Evolutionary conservation across 352 stramenopile species (phyloP).

Genomic region (Phytophthora melonis): DNA sequence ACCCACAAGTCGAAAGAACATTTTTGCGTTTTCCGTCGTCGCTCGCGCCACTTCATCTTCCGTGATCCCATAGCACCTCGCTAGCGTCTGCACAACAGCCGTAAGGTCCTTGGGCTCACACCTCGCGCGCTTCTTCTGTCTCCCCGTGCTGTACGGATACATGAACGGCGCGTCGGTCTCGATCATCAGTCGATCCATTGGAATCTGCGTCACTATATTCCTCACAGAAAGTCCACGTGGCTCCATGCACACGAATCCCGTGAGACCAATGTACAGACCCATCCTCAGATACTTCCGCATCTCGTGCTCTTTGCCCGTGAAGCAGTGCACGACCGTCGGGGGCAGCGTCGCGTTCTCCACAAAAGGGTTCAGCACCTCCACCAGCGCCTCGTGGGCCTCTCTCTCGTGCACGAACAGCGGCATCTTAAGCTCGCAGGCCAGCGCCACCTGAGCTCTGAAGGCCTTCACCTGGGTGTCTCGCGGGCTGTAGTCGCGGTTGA

Average conservation of each 20-base stretch:
- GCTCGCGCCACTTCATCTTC: constrained; percentile 48
- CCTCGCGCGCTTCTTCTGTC: constrained; percentile 40
- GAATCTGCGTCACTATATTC: constrained; percentile 50
- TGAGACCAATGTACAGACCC: constrained; percentile 82
- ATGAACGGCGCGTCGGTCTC: constrained; percentile 86
- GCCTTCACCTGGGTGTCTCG: constrained; percentile 90
- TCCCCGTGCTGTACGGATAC: constrained; percentile 59
- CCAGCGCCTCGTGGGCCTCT: constrained; percentile 64
- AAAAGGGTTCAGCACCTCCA: constrained; percentile 64
- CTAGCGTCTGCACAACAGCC: constrained; percentile 67
- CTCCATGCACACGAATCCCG: constrained; percentile 77
- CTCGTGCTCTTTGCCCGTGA: constrained; percentile 66
- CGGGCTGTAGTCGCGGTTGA: constrained; percentile 95
- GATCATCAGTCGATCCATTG: constrained; percentile 68
- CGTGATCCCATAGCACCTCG: constrained; percentile 49
- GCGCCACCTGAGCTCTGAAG: constrained; percentile 91
- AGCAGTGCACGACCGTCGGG: constrained; percentile 78
- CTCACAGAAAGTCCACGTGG: constrained; percentile 56
- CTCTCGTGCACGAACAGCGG: constrained; percentile 95
- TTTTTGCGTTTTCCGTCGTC: constrained; percentile 60
- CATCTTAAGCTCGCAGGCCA: constrained; percentile 82
- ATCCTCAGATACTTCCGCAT: constrained; percentile 64
- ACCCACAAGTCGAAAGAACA: constrained; percentile 59
- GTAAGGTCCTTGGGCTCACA: constrained; percentile 77
- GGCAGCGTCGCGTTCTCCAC: constrained; percentile 47